These are phyloP conservation scores for Tolypocladium inflatum DNA, from an alignment of 2,329 filamentous ascomycete species.

Conservation along the genomic window DNA sequence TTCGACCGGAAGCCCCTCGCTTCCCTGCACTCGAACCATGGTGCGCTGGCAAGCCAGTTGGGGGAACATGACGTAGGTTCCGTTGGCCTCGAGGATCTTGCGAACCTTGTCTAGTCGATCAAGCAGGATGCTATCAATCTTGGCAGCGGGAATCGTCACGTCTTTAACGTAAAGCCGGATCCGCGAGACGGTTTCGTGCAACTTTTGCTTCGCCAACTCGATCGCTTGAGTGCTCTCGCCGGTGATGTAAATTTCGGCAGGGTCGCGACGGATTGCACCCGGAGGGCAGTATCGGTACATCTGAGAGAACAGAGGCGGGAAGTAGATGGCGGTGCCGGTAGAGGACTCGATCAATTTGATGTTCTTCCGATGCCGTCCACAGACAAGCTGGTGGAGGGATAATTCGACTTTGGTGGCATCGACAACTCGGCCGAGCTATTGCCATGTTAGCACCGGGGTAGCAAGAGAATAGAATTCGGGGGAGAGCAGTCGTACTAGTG, in stretches of 20 bases:
- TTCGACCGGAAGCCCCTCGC: conserved; percentile 88
- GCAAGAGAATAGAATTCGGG: background rate
- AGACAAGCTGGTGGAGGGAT: conserved; percentile 83
- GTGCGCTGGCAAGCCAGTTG: conserved; percentile 77
- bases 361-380: conserved; percentile 89
- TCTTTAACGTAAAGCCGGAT: conserved; percentile 88
- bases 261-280: conserved; percentile 70
- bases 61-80: conserved; percentile 89
- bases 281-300: conserved; percentile 85
- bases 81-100: conserved; percentile 95
- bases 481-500: conserved; percentile 50
- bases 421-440: conserved; percentile 60
- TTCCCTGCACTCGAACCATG: conserved; percentile 82
- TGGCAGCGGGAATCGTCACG: conserved; percentile 77
- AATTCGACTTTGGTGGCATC: conserved; percentile 76
- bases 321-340: conserved; percentile 95
- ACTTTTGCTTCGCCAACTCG: conserved; percentile 77
- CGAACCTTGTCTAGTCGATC: conserved; percentile 91
- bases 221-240: conserved; percentile 81
- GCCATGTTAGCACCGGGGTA: conserved; percentile 7
- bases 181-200: conserved; percentile 73
- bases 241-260: conserved; percentile 90
- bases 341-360: conserved; percentile 96
- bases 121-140: conserved; percentile 89
- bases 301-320: conserved; percentile 85